Evolutionary conservation across 495 filamentous ascomycete genomes (phyloP), one percentile per base, ranked within the genome.

Genomic region (Bathelium albidoporum): DNA sequence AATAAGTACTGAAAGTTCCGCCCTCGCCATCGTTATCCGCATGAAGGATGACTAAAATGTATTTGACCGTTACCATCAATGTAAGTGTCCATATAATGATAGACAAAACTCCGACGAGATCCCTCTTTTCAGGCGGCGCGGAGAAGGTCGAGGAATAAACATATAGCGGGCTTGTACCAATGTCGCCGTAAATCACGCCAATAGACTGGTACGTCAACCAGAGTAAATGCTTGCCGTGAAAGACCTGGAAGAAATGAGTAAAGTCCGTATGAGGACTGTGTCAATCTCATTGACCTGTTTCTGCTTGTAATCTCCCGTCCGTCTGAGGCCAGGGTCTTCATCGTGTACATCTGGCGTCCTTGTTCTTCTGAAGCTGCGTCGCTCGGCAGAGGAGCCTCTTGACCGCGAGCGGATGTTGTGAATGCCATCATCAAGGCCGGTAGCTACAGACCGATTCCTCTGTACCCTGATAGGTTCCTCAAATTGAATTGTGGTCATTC

Each of bases 1-100:
- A 83, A 70, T 89, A 91, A 24, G 83, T 79, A 52, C 81, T 84
- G 68, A 91, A 91, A 0, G 87, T 91, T 58, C 88, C 88, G 7
- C 88, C 88, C 71, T 91, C 87, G 36, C 88, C 88, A 62, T 89
- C 86, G 70, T 90, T 86, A 73, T 91, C 88, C 26, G 87, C 87
- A 28, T 74, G 75, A 24, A 91, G 77, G 31, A 90, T 82, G 67
- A 90, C 83, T 36, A 87, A 72, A 18, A 87, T 75, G 65, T 90
- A 91, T 72, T 91, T 91, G 62, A 90, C 70, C 9, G 82, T 87
- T 14, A 90, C 87, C 76, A 90, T 87, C 58, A 90, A 74, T 24
- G 83, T 87, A 28, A 91, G 72, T 1, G 85, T 80, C 88, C 88
- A 91, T 32, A 90, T 82, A 58, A 91, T 83, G 58, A 91, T 77